Conservation (phyloP, 768 basidiomycete species). For the Russula emetica region DNA sequence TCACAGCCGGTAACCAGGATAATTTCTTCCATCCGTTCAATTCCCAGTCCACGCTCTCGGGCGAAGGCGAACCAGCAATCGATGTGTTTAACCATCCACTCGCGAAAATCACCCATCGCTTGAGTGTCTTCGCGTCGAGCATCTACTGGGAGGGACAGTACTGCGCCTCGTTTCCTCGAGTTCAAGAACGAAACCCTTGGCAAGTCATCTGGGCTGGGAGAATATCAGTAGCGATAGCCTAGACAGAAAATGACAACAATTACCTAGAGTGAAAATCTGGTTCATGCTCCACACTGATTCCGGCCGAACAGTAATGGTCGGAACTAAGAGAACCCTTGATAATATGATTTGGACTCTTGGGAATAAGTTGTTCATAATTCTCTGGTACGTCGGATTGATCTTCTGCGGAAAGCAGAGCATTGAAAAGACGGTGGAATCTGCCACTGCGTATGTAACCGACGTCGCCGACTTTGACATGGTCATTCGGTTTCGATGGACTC, state of each 20-base stretch:
- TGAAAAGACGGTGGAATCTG: conserved; percentile 27
- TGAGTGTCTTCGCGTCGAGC: conserved; percentile 1
- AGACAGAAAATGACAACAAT: neutral
- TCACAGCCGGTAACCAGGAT: conserved; percentile 1
- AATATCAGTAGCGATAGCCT: no score
- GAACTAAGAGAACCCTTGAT: neutral
- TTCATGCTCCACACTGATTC: neutral
- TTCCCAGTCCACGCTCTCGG: neutral
- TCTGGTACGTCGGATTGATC: conserved; percentile 12
- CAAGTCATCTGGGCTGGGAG: no score
- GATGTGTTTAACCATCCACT: conserved; percentile 3
- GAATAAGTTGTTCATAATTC: neutral
- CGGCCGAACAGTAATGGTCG: neutral
- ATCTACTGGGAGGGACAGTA: conserved; percentile 1
- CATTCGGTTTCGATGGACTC: neutral
- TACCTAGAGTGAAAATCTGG: neutral
- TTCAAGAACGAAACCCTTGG: neutral
- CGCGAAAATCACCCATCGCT: neutral
- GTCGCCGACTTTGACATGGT: neutral
- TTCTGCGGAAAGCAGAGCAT: conserved; percentile 5
- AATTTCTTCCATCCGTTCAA: conserved; percentile 2
- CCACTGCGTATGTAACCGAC: conserved; percentile 21
- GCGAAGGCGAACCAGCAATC: neutral
- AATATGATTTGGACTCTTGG: neutral
- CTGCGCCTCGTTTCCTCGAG: neutral